phyloP scores from a whole-genome alignment of 768 basidiomycete species.

The Lentinula edodes region DNA sequence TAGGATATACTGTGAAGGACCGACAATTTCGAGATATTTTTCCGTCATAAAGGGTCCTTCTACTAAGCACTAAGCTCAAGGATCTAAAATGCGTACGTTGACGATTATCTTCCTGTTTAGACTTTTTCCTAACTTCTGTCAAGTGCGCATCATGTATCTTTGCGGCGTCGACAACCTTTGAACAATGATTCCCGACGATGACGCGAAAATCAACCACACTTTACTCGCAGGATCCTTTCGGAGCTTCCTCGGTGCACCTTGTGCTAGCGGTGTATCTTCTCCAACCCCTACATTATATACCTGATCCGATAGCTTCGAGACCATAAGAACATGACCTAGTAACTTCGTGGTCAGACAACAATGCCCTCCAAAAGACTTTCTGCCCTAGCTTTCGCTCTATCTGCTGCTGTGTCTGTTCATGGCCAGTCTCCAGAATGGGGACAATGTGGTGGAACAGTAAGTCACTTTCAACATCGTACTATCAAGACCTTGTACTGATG shows the following conservation, averaged over 20 bases:
- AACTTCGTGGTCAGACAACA: neutral
- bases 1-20: neutral
- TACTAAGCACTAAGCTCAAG: neutral
- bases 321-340: constrained; percentile 2
- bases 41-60: neutral
- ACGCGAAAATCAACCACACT: constrained; percentile 24
- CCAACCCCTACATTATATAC: neutral
- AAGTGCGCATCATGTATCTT: neutral
- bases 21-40: neutral
- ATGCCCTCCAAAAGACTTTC: constrained; percentile 17
- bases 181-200: constrained; percentile 18
- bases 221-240: neutral
- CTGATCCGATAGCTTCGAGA: neutral
- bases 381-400: constrained; percentile 5
- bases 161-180: neutral
- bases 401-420: constrained; percentile 10
- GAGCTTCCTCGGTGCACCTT: neutral
- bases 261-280: neutral
- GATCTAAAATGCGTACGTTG: neutral
- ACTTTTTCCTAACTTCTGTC: neutral
- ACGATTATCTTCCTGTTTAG: neutral
- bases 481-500: neutral
- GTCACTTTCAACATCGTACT: constrained; percentile 7
- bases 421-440: constrained; percentile 14
- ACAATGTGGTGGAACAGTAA: constrained; percentile 12